Evolutionary conservation across 2,329 filamentous ascomycete genomes (phyloP), one percentile per base, ranked within the genome.

Genomic region (Podosphaera aphanis): DNA sequence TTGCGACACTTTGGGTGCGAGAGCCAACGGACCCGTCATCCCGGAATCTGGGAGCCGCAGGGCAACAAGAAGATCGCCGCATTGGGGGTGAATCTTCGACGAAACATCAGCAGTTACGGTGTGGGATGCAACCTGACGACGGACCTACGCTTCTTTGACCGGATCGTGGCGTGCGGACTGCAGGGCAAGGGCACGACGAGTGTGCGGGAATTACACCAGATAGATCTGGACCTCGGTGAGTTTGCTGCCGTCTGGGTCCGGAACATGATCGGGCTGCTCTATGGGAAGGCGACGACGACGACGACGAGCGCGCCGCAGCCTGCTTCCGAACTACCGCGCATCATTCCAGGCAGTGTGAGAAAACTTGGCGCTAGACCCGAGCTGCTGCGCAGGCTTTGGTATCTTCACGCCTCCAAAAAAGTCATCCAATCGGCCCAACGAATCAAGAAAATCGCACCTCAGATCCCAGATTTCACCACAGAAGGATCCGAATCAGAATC

Each of bases 91-190:
- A 86, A 95, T 63, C 70, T 94, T 50, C 68, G 85, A 13, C 68
- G 88, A 40, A 77, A 92, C 61, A 71, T 95, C 33, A 85, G 78
- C 20, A 83, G 79, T 49, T 80, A 92, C 60, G 90, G 90, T 5
- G 69, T 93, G 29, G 86, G 83, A 2, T 59, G 94, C 59, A 83
- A 93, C 66, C 63, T 84, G n/a, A 63, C 65, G 51, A 74, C 78
- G 47, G 73, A 82, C 52, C 45, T 73, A 44, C 61, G 62, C 51
- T 82, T 73, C 71, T 78, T 73, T 56, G 65, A 70, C 20, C 70
- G 86, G 50, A 93, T 95, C 60, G 77, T 86, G n/a, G 80, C 85
- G 13, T 95, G 88, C 66, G 90, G 90, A 0, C 62, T 95, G 35
- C 75, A 79, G 49, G 86, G 80, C 20, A 83, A 81, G 63, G 67